Evolutionary conservation across 2,329 filamentous ascomycete genomes (phyloP), one percentile per base, ranked within the genome.

Genomic region (Fusarium sp.): DNA sequence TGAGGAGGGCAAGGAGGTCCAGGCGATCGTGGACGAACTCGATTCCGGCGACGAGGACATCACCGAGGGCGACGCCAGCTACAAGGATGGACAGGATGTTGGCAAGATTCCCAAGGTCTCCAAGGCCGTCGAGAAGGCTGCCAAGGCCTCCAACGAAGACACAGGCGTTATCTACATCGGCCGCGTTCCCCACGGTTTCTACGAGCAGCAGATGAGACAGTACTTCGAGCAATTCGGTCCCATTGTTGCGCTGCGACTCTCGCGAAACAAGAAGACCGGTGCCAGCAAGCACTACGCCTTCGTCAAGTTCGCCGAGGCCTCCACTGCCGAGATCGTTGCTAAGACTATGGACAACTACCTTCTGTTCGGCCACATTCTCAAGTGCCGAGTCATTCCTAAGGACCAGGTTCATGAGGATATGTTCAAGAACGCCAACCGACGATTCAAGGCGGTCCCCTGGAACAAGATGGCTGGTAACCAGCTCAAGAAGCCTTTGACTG

Each of bases 331-430:
- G 75, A 94, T 98, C 73, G 95, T 97, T 30, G 91, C 93, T 51
- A 93, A 94, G 82, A 97, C 96, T 23, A 99, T 99, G 96, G 89
- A 98, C 85, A 97, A 94, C 82, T 99, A 99, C 81, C 89, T 98
- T 41, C 87, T 99, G 77, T 98, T 97, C 79, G 93, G 93, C 8
- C 95, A 98, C 79, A 92, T 98, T 67, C 85, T 99, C 73, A 95
- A 97, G 81, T 95, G 94, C 81, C 92, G 93, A 78, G 84, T 90
- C 25, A 87, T 98, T 6, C 89, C 93, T 6, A 83, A 89, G 60
- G 93, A 92, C 65, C 90, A 94, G 77, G 84, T 97, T 44, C 93
- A 97, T 78, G 86, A 90, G 25, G 86, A 93, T 66, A 84, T 98
- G 55, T 98, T 94, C 89, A 94, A 96, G 82, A 94, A 94, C 39